Percentiles rank a stretch among this genome's conserved stretches.
These are phyloP conservation scores for Trichosporon coremiiforme DNA, from an alignment of 1,284 basidiomycete species.

Conservation along the genomic window DNA sequence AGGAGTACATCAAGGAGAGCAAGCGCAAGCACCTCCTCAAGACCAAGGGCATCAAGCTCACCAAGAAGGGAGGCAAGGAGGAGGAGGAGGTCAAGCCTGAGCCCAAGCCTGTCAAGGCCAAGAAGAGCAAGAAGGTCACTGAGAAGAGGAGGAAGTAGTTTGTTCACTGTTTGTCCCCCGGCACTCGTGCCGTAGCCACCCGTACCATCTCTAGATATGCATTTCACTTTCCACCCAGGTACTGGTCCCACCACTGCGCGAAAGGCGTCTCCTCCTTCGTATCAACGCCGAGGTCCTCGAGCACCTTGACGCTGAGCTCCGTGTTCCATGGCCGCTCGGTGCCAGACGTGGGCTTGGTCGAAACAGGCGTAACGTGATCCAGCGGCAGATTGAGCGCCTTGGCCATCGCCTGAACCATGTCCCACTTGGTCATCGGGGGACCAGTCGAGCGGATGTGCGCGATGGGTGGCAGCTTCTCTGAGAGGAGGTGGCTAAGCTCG, in stretches of 20 bases:
- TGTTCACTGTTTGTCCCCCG: background rate
- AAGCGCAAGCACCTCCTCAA: constrained; percentile 57
- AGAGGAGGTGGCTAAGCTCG: constrained; percentile 48
- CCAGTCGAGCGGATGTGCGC: constrained; percentile 58
- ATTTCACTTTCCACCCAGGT: constrained; percentile 28
- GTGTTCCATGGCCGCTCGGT: constrained; percentile 55
- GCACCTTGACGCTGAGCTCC: constrained; percentile 44
- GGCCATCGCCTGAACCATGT: constrained; percentile 56
- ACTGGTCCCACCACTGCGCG: constrained; percentile 50
- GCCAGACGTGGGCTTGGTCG: constrained; percentile 40
- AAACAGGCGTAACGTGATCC: constrained; percentile 47
- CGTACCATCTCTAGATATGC: constrained; percentile 18
- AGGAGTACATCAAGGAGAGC: constrained; percentile 54
- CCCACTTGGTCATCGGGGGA: constrained; percentile 58
- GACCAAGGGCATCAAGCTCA: constrained; percentile 59
- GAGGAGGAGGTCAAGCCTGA: background rate
- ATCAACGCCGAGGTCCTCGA: constrained; percentile 47
- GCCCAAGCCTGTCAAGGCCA: constrained; percentile 41
- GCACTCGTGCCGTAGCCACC: background rate
- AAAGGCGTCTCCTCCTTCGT: constrained; percentile 43
- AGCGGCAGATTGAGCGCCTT: constrained; percentile 46
- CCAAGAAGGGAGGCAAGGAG: constrained; percentile 26
- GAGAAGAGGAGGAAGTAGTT: constrained; percentile 36
- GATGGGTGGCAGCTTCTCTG: constrained; percentile 47
- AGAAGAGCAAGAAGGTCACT: constrained; percentile 48